These are phyloP conservation scores for Suillus variegatus DNA, from an alignment of 768 basidiomycete species.

Conservation along the genomic window DNA sequence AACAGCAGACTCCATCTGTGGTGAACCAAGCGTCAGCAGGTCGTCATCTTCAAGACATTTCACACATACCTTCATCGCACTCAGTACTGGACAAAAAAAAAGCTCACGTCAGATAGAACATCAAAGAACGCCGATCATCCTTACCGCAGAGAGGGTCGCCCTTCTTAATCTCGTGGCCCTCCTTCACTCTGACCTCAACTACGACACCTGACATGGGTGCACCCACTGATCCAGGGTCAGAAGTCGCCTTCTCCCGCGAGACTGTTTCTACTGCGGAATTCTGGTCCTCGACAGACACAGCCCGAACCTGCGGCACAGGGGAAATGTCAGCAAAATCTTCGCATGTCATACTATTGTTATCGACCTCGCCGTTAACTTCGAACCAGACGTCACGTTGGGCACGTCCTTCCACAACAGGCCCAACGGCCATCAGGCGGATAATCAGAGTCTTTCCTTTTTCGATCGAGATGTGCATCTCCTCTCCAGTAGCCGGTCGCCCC, in stretches of 20 bases:
- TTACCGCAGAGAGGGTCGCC: conserved; percentile 92
- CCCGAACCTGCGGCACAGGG: conserved; percentile 66
- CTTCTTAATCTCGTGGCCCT: conserved; percentile 97
- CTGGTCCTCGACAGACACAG: conserved; percentile 94
- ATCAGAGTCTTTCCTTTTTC: conserved; percentile 97
- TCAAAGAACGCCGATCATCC: conserved; percentile 30
- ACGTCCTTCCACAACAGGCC: conserved; percentile 87
- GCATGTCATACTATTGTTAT: conserved; percentile 17
- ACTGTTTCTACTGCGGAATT: conserved; percentile 96
- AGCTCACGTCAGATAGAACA: conserved; percentile 17
- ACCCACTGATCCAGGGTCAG: conserved; percentile 95
- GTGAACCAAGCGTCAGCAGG: conserved; percentile 22
- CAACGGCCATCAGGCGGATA: conserved; percentile 93
- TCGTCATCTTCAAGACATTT: background rate
- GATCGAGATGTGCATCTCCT: conserved; percentile 96
- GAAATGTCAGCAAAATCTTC: conserved; percentile 20
- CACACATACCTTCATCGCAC: conserved; percentile 84
- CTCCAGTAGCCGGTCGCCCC: conserved; percentile 85
- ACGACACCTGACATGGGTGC: conserved; percentile 98
- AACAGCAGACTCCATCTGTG: conserved; percentile 95
- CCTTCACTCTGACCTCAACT: conserved; percentile 96
- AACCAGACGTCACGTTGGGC: conserved; percentile 98
- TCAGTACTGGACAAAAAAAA: conserved; percentile 60
- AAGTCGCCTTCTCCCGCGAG: conserved; percentile 90
- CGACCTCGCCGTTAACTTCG: conserved; percentile 94